Conservation (phyloP, 148 eudicot genomes). For the Rheum nobile region DNA sequence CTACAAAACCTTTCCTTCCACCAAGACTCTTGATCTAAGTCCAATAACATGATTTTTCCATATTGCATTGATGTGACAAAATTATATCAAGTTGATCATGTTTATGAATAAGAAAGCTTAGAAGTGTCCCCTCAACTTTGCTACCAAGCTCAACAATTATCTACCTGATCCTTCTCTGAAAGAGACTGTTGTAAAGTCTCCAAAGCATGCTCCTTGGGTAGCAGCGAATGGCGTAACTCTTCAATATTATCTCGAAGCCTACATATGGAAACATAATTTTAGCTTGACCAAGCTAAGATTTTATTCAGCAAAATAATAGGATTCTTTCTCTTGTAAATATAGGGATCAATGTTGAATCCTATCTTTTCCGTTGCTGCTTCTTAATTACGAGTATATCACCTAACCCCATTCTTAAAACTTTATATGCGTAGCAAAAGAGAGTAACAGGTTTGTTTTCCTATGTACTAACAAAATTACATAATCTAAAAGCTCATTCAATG, state of each 20-base stretch:
- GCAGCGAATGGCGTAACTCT: slow-evolving; percentile 78
- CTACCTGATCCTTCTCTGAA: slow-evolving; percentile 84
- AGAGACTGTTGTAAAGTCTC: slow-evolving; percentile 77
- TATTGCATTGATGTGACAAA: not conserved
- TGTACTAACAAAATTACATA: not conserved
- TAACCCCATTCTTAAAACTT: not conserved
- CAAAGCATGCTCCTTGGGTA: slow-evolving; percentile 84
- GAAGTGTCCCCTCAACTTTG: slow-evolving; percentile 4
- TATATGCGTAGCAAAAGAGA: not conserved
- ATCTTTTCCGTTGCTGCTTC: not conserved
- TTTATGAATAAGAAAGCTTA: not conserved
- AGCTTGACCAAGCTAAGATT: not conserved
- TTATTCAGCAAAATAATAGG: not conserved
- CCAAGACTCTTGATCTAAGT: not conserved
- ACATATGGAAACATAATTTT: slow-evolving; percentile 12
- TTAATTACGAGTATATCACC: not conserved
- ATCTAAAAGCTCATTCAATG: not conserved
- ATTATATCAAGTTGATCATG: not conserved
- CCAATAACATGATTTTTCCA: not conserved
- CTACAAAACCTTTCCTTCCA: not conserved
- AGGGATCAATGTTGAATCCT: not conserved
- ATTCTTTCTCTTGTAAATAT: not conserved
- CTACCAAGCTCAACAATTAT: not conserved
- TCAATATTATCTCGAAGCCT: slow-evolving; percentile 93
- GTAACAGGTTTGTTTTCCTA: not conserved